Percentiles rank a stretch among this genome's conserved stretches.
phyloP scores from a whole-genome alignment of 257 asterid genomes.

The Solanum boliviense region DNA sequence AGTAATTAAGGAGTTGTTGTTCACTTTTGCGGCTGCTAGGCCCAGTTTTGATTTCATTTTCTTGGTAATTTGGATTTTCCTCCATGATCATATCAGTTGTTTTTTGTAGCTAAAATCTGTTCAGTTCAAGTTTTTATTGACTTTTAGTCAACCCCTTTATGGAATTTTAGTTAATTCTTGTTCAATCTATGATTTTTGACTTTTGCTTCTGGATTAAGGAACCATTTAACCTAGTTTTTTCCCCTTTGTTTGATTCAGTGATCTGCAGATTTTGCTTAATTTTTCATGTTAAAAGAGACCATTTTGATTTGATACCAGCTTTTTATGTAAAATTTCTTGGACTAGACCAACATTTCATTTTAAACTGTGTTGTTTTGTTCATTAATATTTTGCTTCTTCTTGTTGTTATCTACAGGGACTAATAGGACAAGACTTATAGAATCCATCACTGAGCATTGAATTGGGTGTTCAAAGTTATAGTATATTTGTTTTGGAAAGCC shows the following conservation, averaged over 20 bases:
- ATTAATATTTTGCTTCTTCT: not conserved
- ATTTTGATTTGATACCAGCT: not conserved
- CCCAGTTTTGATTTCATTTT: conserved; percentile 11
- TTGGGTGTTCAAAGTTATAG: conserved; percentile 16
- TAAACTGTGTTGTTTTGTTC: not conserved
- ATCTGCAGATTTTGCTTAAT: not conserved
- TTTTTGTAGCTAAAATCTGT: not conserved
- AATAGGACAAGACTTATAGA: conserved; percentile 21
- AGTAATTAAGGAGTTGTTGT: not conserved
- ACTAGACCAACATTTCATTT: not conserved
- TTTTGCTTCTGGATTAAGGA: not conserved
- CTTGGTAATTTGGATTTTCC: conserved; percentile 23
- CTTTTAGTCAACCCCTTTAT: not conserved
- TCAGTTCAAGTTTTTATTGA: not conserved
- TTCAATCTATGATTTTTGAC: conserved; percentile 7
- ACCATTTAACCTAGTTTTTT: not conserved
- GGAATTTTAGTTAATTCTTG: not conserved
- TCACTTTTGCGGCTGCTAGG: conserved; percentile 4
- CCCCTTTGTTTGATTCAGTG: not conserved
- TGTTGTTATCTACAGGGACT: conserved; percentile 17
- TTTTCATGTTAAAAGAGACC: not conserved
- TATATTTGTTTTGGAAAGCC: not conserved
- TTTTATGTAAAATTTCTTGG: too few species aligned
- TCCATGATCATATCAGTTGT: not conserved
- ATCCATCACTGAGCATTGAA: conserved; percentile 21